Evolutionary conservation across 202 grass and related monocot genomes (phyloP).

Genomic region (Setaria italica): DNA sequence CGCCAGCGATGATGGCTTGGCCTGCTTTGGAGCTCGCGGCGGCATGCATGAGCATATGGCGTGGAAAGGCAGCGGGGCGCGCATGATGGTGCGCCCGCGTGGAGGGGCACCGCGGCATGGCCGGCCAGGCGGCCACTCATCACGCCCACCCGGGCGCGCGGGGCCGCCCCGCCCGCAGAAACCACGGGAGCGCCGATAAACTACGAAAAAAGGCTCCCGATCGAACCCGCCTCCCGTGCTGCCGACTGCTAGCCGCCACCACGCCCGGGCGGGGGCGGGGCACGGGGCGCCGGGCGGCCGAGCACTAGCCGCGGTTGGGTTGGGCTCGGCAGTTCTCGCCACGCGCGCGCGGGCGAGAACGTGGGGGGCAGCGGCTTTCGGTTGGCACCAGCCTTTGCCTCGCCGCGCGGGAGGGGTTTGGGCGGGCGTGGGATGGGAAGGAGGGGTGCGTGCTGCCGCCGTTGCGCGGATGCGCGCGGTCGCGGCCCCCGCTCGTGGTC

Average conservation of each 20-base stretch:
- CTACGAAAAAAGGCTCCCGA: not conserved
- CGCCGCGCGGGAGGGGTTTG: not conserved
- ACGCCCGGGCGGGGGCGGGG: not conserved
- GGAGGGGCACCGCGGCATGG: constrained; percentile 34
- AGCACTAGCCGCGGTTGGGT: constrained; percentile 3
- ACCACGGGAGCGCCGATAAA: not conserved
- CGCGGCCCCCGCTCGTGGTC: constrained; percentile 6
- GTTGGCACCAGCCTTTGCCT: constrained; percentile 27
- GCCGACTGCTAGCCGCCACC: not conserved
- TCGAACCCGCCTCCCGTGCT: not conserved
- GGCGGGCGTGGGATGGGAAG: too few relatives aligned
- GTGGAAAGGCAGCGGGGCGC: constrained; percentile 24
- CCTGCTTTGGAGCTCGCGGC: not conserved
- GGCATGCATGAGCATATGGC: not conserved
- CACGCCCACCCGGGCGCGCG: not conserved
- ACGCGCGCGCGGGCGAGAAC: not conserved
- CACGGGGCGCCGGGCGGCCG: not conserved
- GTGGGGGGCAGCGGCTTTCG: constrained; percentile 7
- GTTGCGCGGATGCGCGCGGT: not conserved
- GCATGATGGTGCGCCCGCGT: constrained; percentile 44
- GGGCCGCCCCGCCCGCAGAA: not conserved
- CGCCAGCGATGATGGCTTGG: constrained; percentile 11
- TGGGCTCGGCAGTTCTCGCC: not conserved
- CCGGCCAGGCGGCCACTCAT: constrained; percentile 42
- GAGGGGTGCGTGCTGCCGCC: not conserved